Conservation (phyloP, 2,329 filamentous ascomycete species). For the Cucurbitaria berberidis region DNA sequence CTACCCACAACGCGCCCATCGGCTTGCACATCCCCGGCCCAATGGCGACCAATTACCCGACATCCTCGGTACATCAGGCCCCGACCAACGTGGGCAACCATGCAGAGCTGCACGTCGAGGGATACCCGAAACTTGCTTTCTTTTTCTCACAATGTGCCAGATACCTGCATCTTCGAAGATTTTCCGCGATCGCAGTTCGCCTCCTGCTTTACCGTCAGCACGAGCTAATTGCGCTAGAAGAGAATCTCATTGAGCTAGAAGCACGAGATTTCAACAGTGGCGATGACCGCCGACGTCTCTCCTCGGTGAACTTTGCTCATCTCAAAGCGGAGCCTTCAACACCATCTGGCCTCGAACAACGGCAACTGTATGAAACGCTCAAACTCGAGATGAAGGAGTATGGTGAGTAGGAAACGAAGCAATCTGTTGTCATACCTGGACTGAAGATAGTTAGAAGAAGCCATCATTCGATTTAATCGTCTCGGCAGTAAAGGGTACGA, state of each 20-base stretch:
- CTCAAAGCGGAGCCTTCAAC: not conserved
- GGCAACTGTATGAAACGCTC: constrained; percentile 6
- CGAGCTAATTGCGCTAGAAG: constrained; percentile 7
- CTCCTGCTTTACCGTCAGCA: constrained; percentile 12
- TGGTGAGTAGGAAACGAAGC: constrained; percentile 1
- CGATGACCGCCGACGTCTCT: not conserved
- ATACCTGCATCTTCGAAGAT: constrained; percentile 16
- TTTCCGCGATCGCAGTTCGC: constrained; percentile 10
- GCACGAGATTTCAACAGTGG: not conserved
- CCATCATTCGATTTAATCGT: constrained; percentile 7
- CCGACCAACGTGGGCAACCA: not conserved
- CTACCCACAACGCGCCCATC: not conserved
- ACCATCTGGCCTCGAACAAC: not conserved
- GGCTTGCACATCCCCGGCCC: not conserved
- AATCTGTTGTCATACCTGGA: not conserved
- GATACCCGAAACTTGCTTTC: constrained; percentile 13
- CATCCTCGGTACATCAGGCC: not conserved
- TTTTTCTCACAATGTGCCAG: constrained; percentile 10
- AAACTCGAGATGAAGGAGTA: constrained; percentile 12
- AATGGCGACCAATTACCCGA: not conserved
- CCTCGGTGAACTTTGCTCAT: constrained; percentile 1
- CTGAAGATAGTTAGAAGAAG: constrained; percentile 7
- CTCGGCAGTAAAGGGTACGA: constrained; percentile 5
- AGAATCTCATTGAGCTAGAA: constrained; percentile 5
- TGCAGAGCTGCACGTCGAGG: not conserved